Percentiles rank a stretch among this genome's conserved stretches.
Conservation (phyloP, 2,329 filamentous ascomycete species). For the Penicillium brasilianum region DNA sequence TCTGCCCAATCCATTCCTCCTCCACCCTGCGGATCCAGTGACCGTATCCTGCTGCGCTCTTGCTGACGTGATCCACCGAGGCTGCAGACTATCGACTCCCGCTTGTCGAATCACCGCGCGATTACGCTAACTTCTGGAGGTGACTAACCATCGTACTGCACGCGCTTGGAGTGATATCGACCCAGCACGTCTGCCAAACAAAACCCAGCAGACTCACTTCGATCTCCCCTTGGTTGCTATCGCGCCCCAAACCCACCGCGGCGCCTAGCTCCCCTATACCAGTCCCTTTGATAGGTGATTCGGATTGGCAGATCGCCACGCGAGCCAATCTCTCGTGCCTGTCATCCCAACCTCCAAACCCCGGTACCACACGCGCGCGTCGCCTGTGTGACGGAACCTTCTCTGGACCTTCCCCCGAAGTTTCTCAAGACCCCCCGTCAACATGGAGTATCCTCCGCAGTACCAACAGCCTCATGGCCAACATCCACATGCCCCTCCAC, state of each 20-base stretch:
- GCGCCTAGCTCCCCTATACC: conserved; percentile 20
- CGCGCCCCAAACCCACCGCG: conserved; percentile 22
- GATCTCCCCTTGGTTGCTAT: conserved; percentile 25
- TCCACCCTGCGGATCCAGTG: conserved; percentile 46
- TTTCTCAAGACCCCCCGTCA: conserved; percentile 38
- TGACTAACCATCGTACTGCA: conserved; percentile 33
- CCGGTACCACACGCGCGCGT: conserved; percentile 10
- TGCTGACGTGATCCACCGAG: conserved; percentile 49
- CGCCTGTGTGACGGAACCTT: conserved; percentile 34
- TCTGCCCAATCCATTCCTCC: conserved; percentile 16
- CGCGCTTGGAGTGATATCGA: conserved; percentile 33
- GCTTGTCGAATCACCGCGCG: conserved; percentile 49
- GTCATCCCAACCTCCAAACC: conserved; percentile 14
- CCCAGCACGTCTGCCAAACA: conserved; percentile 32
- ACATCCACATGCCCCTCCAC: conserved; percentile 64
- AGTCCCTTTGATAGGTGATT: conserved; percentile 27
- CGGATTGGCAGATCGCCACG: conserved; percentile 12
- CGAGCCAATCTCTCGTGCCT: conserved; percentile 15
- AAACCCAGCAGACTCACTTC: conserved; percentile 29
- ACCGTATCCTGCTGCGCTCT: conserved; percentile 48
- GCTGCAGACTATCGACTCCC: conserved; percentile 46
- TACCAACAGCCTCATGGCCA: conserved; percentile 68
- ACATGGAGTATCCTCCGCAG: conserved; percentile 79
- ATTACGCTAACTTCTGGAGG: conserved; percentile 30
- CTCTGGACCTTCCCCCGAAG: conserved; percentile 23